Percentiles rank a stretch among this genome's conserved stretches.
These are phyloP conservation scores for Diaporthe citrichinensis DNA, from an alignment of 2,329 filamentous ascomycete species.

Conservation along the genomic window DNA sequence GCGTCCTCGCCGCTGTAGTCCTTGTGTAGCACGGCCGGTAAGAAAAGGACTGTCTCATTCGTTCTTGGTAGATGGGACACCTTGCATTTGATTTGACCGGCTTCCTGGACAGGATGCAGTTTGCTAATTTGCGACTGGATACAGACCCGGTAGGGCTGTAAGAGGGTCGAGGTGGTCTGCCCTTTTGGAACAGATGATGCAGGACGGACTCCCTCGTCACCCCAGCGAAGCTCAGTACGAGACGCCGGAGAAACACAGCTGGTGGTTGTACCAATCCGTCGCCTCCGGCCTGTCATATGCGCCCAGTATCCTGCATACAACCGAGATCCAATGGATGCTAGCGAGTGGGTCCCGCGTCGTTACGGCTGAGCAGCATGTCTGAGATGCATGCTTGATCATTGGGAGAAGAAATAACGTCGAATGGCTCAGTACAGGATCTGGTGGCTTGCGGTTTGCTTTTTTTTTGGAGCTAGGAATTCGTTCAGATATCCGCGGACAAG, in stretches of 20 bases:
- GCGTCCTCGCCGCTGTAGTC: constrained; percentile 9
- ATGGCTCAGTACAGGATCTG: constrained; percentile 11
- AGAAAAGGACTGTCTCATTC: constrained; percentile 20
- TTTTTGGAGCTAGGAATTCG: constrained; percentile 4
- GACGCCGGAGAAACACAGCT: constrained; percentile 7
- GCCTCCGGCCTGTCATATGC: constrained; percentile 31
- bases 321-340: constrained; percentile 18
- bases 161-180: constrained; percentile 7
- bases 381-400: constrained; percentile 22
- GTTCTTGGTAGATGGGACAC: constrained; percentile 17
- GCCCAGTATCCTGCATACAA: constrained; percentile 19
- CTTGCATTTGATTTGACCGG: constrained; percentile 15
- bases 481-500: constrained; percentile 23
- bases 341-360: constrained; percentile 19
- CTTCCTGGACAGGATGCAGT: constrained; percentile 27
- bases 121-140: constrained; percentile 31
- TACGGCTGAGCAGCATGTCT: constrained; percentile 31
- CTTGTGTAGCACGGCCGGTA: constrained; percentile 22
- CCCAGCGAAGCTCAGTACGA: constrained; percentile 4
- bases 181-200: constrained; percentile 10
- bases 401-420: constrained; percentile 29
- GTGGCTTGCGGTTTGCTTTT: constrained; percentile 8
- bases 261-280: constrained; percentile 11
- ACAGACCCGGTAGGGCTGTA: constrained; percentile 27
- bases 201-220: constrained; percentile 3